These are phyloP conservation scores for Neonothopanus nambi DNA, from an alignment of 1,284 basidiomycete species.

Conservation along the genomic window DNA sequence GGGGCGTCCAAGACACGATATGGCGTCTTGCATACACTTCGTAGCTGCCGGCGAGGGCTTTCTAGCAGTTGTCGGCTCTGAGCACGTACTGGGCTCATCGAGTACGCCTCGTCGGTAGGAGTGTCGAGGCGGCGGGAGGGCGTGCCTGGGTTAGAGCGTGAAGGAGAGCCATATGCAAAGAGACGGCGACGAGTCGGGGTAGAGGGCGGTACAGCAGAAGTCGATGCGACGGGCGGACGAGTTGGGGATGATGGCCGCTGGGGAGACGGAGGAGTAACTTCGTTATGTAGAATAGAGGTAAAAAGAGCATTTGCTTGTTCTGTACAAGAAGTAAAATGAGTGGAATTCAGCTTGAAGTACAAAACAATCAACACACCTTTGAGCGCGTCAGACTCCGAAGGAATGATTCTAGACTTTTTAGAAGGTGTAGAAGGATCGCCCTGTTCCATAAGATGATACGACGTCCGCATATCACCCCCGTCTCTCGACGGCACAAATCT, in stretches of 20 bases:
- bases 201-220: conserved; percentile 46
- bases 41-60: conserved; percentile 78
- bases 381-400: conserved; percentile 75
- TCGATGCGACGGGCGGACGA: conserved; percentile 40
- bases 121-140: conserved; percentile 69
- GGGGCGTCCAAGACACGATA: conserved; percentile 98
- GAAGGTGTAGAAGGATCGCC: conserved; percentile 65
- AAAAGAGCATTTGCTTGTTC: conserved; percentile 82
- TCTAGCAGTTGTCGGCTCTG: conserved; percentile 85
- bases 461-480: conserved; percentile 70
- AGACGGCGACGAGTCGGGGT: conserved; percentile 69
- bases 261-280: conserved; percentile 71
- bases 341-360: background rate
- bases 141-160: conserved; percentile 54
- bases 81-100: conserved; percentile 86
- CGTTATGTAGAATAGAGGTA: conserved; percentile 69
- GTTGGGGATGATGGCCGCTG: conserved; percentile 60
- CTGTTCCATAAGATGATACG: conserved; percentile 76
- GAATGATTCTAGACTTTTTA: conserved; percentile 65
- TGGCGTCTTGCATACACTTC: conserved; percentile 91
- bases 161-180: conserved; percentile 69
- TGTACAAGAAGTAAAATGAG: conserved; percentile 24
- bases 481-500: conserved; percentile 76
- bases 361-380: conserved; percentile 54
- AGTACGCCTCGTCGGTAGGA: conserved; percentile 84